Base-by-base conservation (phyloP, 805 yeast species). In the Ogataea wickerhamii region DNA sequence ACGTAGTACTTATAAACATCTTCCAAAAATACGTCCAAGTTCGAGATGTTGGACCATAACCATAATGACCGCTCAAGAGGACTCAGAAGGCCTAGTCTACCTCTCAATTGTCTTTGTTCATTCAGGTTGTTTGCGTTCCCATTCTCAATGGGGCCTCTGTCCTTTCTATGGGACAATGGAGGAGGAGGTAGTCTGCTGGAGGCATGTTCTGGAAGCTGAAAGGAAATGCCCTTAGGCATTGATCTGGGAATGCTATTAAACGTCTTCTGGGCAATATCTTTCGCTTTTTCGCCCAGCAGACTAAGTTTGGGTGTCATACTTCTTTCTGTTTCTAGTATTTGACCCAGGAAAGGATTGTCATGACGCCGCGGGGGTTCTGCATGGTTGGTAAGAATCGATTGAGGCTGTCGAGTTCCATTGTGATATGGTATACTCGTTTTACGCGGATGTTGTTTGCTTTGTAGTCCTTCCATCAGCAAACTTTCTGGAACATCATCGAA, bases 41-140 rank as follows among this genome's bases (percentile, higher is more conserved):
- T 93, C 49, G 85, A 87, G 18, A 93, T 87, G 53, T 93, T 93
- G 1, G 98, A 95, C 98, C 98, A 93, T 43, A 87, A 73, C 87
- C 97, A 93, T 13, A 85, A 66, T 0, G 98, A 95, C 34, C 87
- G 67, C 55, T 89, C 96, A 42, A 68, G 68, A 1, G 85, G 76
- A 35, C 78, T 75, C 19, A 79, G 53, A 1, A 71, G 66, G 6
- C 74, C 72, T 6, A 71, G 41, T 27, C 53, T 50, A 18, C 52
- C 53, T 29, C 61, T 46, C 22, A 57, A 43, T 23, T 46, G 52
- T 35, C 53, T 41, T 34, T 55, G 56, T n/a, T 51, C 47, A 21
- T 43, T 36, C 12, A 29, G 32, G 33, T 39, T 28, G 4, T 34
- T 29, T 13, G n/a, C 16, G 8, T 27, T 21, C 16, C 36, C 36